phyloP scores from a whole-genome alignment of 2,329 filamentous ascomycete species.

The Claviceps sp. region DNA sequence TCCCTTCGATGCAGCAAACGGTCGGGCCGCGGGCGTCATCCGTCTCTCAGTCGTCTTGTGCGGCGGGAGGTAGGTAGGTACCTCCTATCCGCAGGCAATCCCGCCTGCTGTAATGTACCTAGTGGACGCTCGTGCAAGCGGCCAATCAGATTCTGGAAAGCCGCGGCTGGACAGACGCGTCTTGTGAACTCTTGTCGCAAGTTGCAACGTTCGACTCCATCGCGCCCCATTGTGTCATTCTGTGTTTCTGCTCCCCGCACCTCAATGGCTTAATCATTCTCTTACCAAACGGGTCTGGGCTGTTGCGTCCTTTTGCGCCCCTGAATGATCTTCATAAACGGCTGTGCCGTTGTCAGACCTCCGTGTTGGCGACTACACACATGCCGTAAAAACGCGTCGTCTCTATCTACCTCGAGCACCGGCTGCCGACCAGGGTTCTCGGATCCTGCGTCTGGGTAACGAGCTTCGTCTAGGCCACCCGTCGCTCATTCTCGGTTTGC shows the following conservation, averaged over 20 bases:
- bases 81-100: no score
- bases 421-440: neutral
- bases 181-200: neutral
- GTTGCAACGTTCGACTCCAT: neutral
- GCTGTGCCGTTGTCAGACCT: neutral
- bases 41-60: neutral
- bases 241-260: neutral
- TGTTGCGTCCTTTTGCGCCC: neutral
- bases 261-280: neutral
- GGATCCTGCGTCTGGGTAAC: neutral
- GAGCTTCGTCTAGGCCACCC: neutral
- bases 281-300: neutral
- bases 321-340: neutral
- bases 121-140: neutral
- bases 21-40: neutral
- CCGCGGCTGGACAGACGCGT: no score
- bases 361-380: neutral
- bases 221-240: neutral
- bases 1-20: neutral
- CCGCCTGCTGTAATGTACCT: no score
- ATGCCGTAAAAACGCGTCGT: neutral
- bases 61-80: no score
- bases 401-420: neutral
- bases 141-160: neutral
- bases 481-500: neutral